Evolutionary conservation across 2,329 filamentous ascomycete species (phyloP), one percentile per base, ranked within the genome.

Genomic region (Thermoascus crustaceus): DNA sequence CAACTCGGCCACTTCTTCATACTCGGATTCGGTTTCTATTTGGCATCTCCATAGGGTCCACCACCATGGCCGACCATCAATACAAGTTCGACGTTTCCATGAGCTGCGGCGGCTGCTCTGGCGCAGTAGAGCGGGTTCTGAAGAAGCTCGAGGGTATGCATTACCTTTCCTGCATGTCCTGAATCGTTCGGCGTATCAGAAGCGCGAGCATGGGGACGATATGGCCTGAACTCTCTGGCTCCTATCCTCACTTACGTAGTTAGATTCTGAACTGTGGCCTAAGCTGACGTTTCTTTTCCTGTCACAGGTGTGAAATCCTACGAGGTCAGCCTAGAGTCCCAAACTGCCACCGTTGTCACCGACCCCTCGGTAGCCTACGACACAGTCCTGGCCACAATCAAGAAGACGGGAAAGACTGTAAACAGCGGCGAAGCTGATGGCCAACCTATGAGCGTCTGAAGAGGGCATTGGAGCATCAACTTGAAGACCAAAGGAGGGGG

Each of bases 51-150:
- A 25, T 25, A 26, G 24, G 16, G 16, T 14, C 37, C 32, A 21
- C 38, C 54, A 71, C 48, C 53, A 87, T 88, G 83, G 68, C 79
- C 41, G 78, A 82, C 52, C 86, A 94, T 72, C 85, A 78, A 50
- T 96, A 96, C 82, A 85, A 91, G 64, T 96, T 96, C 73, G 80
- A 88, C 66, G 78, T 96, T 63, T 73, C 71, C 65, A 98, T 98
- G 91, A 83, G 72, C 73, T 98, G 91, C 69, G 78, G 85, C 59
- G 91, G 91, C 62, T 98, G 91, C 80, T 95, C 88, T 30, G 87
- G 88, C 55, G 91, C 91, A 48, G 75, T 98, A 29, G 84, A 94
- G 66, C 77, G 87, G 34, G 87, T 95, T 30, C 78, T 98, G 46
- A 89, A 85, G 71, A 94, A 86, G 69, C 78, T 94, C 2, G 82